Evolutionary conservation across 192 early-diverging fungal genomes (phyloP).

Genomic region (Geosiphon pyriformis): DNA sequence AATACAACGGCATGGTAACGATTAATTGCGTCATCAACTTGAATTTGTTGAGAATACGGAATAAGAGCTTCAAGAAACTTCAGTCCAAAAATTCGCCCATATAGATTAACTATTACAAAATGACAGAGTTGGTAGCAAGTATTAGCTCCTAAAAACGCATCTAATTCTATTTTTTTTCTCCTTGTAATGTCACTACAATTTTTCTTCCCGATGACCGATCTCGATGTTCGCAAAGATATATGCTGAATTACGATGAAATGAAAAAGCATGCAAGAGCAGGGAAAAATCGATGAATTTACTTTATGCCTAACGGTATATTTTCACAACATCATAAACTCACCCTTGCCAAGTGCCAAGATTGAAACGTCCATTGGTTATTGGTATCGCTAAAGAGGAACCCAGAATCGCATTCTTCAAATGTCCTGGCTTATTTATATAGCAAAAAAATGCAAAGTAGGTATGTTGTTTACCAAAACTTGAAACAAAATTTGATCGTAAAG

Average conservation of each 20-base stretch:
- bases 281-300: not conserved
- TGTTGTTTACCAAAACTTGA: not conserved
- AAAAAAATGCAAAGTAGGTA: too few species aligned
- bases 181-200: slow-evolving; percentile 72
- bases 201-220: slow-evolving; percentile 50
- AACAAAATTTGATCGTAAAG: not conserved
- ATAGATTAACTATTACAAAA: too few species aligned
- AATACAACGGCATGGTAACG: too few species aligned
- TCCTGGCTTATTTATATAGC: slow-evolving; percentile 71
- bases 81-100: too few species aligned
- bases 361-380: slow-evolving; percentile 71
- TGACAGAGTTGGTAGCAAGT: too few species aligned
- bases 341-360: slow-evolving; percentile 86
- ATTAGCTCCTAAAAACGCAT: too few species aligned
- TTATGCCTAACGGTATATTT: not conserved
- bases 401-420: slow-evolving; percentile 82
- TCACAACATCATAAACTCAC: slow-evolving; percentile 26
- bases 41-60: too few species aligned
- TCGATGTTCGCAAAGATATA: slow-evolving; percentile 75
- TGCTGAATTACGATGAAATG: slow-evolving; percentile 30
- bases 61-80: too few species aligned
- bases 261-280: not conserved
- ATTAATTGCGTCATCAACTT: too few species aligned
- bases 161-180: slow-evolving; percentile 65
- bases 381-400: slow-evolving; percentile 81